These are phyloP conservation scores for Arctium minus DNA, from an alignment of 129 eudicot species.

Conservation along the genomic window DNA sequence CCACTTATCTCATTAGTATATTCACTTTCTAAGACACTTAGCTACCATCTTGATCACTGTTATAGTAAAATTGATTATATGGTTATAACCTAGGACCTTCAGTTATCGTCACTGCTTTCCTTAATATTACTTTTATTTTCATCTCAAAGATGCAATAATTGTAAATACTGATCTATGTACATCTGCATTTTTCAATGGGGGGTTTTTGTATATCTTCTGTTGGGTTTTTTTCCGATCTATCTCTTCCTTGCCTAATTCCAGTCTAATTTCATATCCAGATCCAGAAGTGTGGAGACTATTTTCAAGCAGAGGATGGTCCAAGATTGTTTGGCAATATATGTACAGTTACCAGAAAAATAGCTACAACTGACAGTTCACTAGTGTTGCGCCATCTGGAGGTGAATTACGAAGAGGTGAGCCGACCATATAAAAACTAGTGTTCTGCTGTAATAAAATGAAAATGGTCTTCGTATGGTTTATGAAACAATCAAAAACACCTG, in stretches of 20 bases:
- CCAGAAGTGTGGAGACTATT: constrained; percentile 92
- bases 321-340: constrained; percentile 81
- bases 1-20: not conserved
- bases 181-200: not conserved
- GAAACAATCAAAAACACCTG: not conserved
- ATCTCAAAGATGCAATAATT: not conserved
- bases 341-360: constrained; percentile 50
- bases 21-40: not conserved
- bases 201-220: not conserved
- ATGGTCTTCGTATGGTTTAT: not conserved
- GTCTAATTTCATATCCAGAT: constrained; percentile 46
- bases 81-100: not conserved
- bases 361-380: constrained; percentile 59
- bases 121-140: not conserved
- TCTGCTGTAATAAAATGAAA: constrained; percentile 16
- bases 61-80: not conserved
- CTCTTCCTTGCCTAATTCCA: not conserved
- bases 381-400: constrained; percentile 75
- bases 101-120: not conserved
- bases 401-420: constrained; percentile 72
- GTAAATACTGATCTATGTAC: not conserved
- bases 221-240: not conserved
- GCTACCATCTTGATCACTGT: not conserved
- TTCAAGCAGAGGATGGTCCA: constrained; percentile 88
- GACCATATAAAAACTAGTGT: not conserved